Conservation (phyloP, 345 rosid genomes). For the Dipteronia sinensis region DNA sequence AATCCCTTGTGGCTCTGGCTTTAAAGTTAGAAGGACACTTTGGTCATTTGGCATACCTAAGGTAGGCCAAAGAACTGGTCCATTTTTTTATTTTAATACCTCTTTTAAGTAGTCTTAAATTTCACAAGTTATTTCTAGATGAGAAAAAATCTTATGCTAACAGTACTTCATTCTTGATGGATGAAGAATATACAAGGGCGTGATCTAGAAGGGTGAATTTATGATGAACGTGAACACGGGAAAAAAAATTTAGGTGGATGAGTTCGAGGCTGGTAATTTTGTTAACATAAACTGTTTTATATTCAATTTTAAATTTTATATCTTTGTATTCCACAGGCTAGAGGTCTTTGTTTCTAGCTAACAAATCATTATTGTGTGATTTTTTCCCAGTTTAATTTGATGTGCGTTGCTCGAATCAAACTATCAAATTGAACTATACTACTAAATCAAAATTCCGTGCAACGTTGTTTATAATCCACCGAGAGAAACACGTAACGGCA, state of each 20-base stretch:
- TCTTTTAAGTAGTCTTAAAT: background rate
- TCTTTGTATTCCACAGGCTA: background rate
- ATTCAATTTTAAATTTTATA: background rate
- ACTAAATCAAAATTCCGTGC: background rate
- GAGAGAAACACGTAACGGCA: background rate
- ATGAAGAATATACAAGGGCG: slow-evolving; percentile 89
- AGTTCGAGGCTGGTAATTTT: slow-evolving; percentile 20
- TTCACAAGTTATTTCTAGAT: background rate
- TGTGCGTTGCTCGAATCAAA: background rate
- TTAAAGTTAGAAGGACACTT: slow-evolving; percentile 97
- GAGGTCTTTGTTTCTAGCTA: background rate
- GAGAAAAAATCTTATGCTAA: slow-evolving; percentile 25
- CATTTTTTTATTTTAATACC: background rate
- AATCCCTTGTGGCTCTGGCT: slow-evolving; percentile 97
- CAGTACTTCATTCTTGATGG: slow-evolving; percentile 20
- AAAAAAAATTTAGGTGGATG: slow-evolving; percentile 85
- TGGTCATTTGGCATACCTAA: slow-evolving; percentile 88
- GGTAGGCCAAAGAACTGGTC: slow-evolving; percentile 41
- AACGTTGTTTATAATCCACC: slow-evolving; percentile 10
- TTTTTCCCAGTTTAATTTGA: background rate
- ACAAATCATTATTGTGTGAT: background rate
- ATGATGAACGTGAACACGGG: slow-evolving; percentile 85
- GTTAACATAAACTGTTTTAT: background rate
- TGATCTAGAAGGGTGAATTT: slow-evolving; percentile 90
- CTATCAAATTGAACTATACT: background rate